Evolutionary conservation across 2,329 filamentous ascomycete species (phyloP).

Genomic region (Eurotiales sp.): DNA sequence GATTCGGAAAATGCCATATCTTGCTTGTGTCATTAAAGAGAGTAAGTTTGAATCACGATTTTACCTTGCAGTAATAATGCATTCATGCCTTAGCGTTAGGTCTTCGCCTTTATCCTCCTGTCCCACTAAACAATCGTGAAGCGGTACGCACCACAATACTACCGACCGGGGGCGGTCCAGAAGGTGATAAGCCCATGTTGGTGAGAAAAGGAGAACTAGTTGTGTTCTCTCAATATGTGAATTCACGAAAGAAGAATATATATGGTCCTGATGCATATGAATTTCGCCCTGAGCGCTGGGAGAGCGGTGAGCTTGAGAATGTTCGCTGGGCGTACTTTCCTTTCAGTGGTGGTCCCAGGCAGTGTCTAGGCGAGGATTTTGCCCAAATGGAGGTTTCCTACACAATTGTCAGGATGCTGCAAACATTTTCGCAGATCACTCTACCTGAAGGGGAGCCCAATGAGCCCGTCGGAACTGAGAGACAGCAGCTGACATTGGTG

Average conservation of each 20-base stretch:
- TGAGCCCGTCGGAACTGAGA: constrained; percentile 21
- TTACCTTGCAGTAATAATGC: too few species aligned
- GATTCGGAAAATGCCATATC: constrained; percentile 43
- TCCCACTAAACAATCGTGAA: constrained; percentile 36
- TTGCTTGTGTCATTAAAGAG: constrained; percentile 50
- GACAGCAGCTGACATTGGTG: constrained; percentile 21
- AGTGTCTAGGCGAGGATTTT: constrained; percentile 27
- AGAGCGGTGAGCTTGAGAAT: constrained; percentile 19
- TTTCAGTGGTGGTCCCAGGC: constrained; percentile 28
- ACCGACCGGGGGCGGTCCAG: constrained; percentile 54
- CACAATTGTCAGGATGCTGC: neutral
- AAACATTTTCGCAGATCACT: neutral
- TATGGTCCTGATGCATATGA: constrained; percentile 21
- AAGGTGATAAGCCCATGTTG: constrained; percentile 33
- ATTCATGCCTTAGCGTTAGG: constrained; percentile 19
- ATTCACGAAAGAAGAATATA: constrained; percentile 43
- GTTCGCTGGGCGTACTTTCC: constrained; percentile 29
- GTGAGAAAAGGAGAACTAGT: constrained; percentile 26
- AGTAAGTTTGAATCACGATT: too few species aligned
- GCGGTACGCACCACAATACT: constrained; percentile 34
- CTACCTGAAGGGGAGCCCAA: constrained; percentile 15
- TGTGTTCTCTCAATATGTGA: constrained; percentile 23
- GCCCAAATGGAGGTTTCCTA: constrained; percentile 23
- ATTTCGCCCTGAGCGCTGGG: constrained; percentile 27
- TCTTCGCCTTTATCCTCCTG: constrained; percentile 36